phyloP scores from a whole-genome alignment of 805 yeast genomes.

The Myxozyma neotropica region DNA sequence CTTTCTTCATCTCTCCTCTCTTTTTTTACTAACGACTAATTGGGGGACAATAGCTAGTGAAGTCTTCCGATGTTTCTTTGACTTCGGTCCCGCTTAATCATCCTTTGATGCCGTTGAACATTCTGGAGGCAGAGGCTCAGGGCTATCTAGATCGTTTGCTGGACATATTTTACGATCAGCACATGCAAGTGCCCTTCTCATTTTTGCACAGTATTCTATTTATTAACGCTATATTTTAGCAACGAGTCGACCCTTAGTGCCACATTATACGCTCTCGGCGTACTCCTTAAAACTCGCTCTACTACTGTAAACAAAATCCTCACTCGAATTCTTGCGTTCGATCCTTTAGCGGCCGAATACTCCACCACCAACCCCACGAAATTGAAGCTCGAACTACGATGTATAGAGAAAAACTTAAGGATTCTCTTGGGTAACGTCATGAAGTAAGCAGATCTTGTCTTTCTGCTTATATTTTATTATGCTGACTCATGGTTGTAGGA shows the following conservation, averaged over 20 bases:
- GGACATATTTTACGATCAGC: constrained; percentile 56
- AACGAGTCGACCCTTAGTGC: constrained; percentile 63
- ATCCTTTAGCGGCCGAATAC: constrained; percentile 38
- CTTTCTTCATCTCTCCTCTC: background rate
- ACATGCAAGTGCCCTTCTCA: constrained; percentile 42
- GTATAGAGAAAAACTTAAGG: constrained; percentile 60
- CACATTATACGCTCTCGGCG: constrained; percentile 62
- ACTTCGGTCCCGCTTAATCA: constrained; percentile 59
- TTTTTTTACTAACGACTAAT: background rate
- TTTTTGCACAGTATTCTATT: background rate
- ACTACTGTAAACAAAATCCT: constrained; percentile 58
- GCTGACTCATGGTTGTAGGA: constrained; percentile 4
- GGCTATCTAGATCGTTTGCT: constrained; percentile 68
- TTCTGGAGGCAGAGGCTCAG: constrained; percentile 71
- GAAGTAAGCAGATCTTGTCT: constrained; percentile 17
- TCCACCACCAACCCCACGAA: constrained; percentile 25
- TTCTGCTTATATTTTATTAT: no score
- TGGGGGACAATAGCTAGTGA: constrained; percentile 17
- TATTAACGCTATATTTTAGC: background rate
- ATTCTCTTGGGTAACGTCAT: constrained; percentile 36
- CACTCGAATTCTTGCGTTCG: constrained; percentile 61
- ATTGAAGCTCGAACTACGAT: constrained; percentile 57
- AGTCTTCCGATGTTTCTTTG: constrained; percentile 50
- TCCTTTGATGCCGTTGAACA: constrained; percentile 58
- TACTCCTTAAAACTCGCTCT: constrained; percentile 68